These are phyloP conservation scores for Coleophoma crateriformis DNA, from an alignment of 2,329 filamentous ascomycete genomes.

Conservation along the genomic window DNA sequence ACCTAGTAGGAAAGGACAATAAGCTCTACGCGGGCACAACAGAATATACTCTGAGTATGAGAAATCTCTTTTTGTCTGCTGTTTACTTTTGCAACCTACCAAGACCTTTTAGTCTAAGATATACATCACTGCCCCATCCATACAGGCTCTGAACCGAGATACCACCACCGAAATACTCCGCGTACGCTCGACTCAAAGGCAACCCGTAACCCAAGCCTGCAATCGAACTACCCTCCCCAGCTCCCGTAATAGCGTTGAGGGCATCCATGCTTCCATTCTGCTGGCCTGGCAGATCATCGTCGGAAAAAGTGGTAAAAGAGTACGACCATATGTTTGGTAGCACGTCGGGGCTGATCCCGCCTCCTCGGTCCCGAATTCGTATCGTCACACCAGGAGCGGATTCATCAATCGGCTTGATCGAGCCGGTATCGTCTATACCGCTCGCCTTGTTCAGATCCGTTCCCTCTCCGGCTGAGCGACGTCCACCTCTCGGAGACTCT, in stretches of 20 bases:
- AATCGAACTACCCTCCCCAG: conserved; percentile 74
- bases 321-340: conserved; percentile 92
- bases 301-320: conserved; percentile 91
- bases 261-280: conserved; percentile 52
- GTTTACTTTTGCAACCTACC: conserved; percentile 12
- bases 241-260: conserved; percentile 68
- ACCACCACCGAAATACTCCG: conserved; percentile 95
- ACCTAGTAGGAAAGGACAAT: no score
- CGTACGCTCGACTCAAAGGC: conserved; percentile 86
- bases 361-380: conserved; percentile 90
- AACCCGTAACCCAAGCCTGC: conserved; percentile 91
- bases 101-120: conserved; percentile 44
- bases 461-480: conserved; percentile 6
- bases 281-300: conserved; percentile 41
- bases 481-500: conserved; percentile 8
- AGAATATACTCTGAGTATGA: no score
- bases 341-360: conserved; percentile 82
- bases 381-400: conserved; percentile 85
- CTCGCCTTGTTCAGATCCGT: not conserved
- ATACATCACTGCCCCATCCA: conserved; percentile 77
- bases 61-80: no score
- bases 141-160: conserved; percentile 93
- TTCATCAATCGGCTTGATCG: conserved; percentile 54
- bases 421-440: conserved; percentile 10
- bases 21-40: no score